Percentiles rank a stretch among this genome's conserved stretches.
phyloP scores from a whole-genome alignment of 1,284 basidiomycete genomes.

The Meira nashicola region DNA sequence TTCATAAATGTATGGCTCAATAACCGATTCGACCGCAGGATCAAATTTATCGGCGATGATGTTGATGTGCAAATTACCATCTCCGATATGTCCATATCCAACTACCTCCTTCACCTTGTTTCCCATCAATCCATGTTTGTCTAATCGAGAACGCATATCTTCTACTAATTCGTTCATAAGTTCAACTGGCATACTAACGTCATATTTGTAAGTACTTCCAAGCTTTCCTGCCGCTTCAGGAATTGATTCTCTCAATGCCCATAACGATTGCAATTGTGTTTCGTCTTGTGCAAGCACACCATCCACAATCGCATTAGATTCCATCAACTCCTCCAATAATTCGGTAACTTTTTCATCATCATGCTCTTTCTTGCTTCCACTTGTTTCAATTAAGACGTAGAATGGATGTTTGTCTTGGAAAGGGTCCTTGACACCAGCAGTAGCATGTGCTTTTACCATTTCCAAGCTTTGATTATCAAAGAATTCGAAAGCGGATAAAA shows the following conservation, averaged over 20 bases:
- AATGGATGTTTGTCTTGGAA: conserved; percentile 47
- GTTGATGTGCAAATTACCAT: conserved; percentile 94
- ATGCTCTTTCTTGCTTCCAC: conserved; percentile 86
- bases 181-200: conserved; percentile 82
- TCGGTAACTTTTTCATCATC: conserved; percentile 91
- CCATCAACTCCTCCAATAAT: conserved; percentile 75
- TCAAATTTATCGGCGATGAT: conserved; percentile 80
- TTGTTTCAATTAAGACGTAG: conserved; percentile 89
- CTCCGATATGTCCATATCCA: conserved; percentile 94
- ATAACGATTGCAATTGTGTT: conserved; percentile 80
- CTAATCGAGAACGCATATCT: conserved; percentile 68
- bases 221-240: conserved; percentile 90
- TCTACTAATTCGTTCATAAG: conserved; percentile 88
- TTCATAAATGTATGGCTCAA: conserved; percentile 96
- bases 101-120: conserved; percentile 63
- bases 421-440: conserved; percentile 56
- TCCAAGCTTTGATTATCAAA: conserved; percentile 85
- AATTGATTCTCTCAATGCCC: conserved; percentile 89
- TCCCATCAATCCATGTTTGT: conserved; percentile 69
- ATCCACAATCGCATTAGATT: conserved; percentile 73
- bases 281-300: conserved; percentile 90
- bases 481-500: conserved; percentile 95
- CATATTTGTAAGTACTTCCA: conserved; percentile 96
- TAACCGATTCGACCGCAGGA: conserved; percentile 73
- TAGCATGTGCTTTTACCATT: conserved; percentile 63